A percentile compares a stretch with the other conserved stretches of the same genome.
phyloP scores from a whole-genome alignment of 495 filamentous ascomycete species.

The Penicillium diatomitis region DNA sequence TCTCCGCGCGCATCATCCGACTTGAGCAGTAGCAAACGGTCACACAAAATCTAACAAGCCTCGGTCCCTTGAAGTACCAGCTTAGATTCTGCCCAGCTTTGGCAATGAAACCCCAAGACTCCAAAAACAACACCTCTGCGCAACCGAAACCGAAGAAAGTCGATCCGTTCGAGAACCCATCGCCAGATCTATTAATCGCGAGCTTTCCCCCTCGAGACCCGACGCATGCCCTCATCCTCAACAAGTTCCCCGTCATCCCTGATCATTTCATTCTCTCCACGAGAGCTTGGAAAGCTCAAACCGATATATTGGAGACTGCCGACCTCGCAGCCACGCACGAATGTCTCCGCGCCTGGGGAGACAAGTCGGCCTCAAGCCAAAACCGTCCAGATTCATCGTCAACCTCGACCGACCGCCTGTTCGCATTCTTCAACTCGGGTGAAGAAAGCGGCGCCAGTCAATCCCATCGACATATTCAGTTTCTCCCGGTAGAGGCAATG shows the following conservation, averaged over 20 bases:
- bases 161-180: constrained; percentile 67
- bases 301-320: constrained; percentile 52
- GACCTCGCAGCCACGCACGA: constrained; percentile 59
- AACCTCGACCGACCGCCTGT: constrained; percentile 33
- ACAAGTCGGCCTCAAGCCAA: not conserved
- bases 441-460: constrained; percentile 69
- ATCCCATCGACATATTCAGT: constrained; percentile 71
- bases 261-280: constrained; percentile 78
- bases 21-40: not conserved
- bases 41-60: not conserved
- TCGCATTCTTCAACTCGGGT: constrained; percentile 80
- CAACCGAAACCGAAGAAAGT: constrained; percentile 34
- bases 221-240: constrained; percentile 61
- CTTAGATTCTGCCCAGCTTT: constrained; percentile 71
- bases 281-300: constrained; percentile 54
- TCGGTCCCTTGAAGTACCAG: constrained; percentile 49
- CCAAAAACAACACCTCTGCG: constrained; percentile 25
- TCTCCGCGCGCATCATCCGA: not conserved
- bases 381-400: not conserved
- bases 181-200: constrained; percentile 51
- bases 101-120: constrained; percentile 55
- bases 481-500: constrained; percentile 65
- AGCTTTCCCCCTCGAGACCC: constrained; percentile 41
- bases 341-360: constrained; percentile 55
- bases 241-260: constrained; percentile 73